phyloP scores from a whole-genome alignment of 495 filamentous ascomycete species.

The Aspergillus ostianus region DNA sequence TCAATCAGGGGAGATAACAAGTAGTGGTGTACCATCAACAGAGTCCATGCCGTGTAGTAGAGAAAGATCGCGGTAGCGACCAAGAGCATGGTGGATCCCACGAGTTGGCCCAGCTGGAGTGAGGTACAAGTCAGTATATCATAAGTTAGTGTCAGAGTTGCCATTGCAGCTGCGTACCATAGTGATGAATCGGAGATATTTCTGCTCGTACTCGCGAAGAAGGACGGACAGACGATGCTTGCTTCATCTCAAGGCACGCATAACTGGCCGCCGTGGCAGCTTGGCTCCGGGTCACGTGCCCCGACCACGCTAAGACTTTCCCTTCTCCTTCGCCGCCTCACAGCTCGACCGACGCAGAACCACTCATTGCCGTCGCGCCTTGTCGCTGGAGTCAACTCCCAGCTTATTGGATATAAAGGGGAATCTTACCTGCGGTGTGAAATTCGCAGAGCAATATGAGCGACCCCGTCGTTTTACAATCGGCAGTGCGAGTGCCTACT shows the following conservation, averaged over 20 bases:
- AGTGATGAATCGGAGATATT: neutral
- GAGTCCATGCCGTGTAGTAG: slow-evolving; percentile 98
- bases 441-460: slow-evolving; percentile 33
- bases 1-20: neutral
- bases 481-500: slow-evolving; percentile 66
- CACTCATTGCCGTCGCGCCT: slow-evolving; percentile 19
- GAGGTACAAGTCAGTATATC: slow-evolving; percentile 8
- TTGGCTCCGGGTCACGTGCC: slow-evolving; percentile 30
- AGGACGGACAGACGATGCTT: neutral
- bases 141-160: slow-evolving; percentile 5
- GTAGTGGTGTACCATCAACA: slow-evolving; percentile 74
- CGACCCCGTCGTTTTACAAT: slow-evolving; percentile 56
- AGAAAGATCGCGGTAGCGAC: slow-evolving; percentile 92
- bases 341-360: slow-evolving; percentile 12
- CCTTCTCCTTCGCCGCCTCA: slow-evolving; percentile 26
- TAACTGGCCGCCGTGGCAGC: slow-evolving; percentile 9
- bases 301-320: slow-evolving; percentile 29
- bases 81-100: slow-evolving; percentile 97
- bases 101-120: slow-evolving; percentile 84
- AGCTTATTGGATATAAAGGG: slow-evolving; percentile 6
- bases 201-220: neutral
- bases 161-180: neutral
- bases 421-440: neutral
- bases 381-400: slow-evolving; percentile 6
- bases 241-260: neutral